Base-by-base conservation (phyloP, 352 stramenopile species). In the Phytopythium vexans region DNA sequence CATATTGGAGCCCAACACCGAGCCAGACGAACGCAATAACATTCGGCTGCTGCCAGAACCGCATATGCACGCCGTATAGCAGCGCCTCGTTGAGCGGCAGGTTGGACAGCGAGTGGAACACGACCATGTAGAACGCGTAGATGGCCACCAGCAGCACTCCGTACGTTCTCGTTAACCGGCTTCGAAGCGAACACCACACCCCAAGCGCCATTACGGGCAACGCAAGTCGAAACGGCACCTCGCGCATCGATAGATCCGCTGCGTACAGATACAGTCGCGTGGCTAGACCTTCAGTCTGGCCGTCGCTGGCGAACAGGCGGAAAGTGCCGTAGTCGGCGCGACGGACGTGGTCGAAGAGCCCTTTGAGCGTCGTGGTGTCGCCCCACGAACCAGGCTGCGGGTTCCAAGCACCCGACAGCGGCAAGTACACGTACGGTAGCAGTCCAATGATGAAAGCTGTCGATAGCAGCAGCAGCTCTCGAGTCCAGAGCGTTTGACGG, bases 41-140 rank as follows among this genome's bases (percentile, higher is more conserved):
- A 52, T 98, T 98, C 4, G 92, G 93, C 46, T 99, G 92, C 64
- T 97, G 92, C 88, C 88, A 97, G 54, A 97, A 97, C 35, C 89
- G 84, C 86, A 94, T 94, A 66, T 99, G 94, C 14, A 98, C 89
- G 1, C 91, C 96, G 54, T 93, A 98, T 14, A 97, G 77, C 12
- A 99, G 82, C 0, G 74, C 74, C 68, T 98, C 88, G 35, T 72
- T 82, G 21, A 99, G 74, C 35, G 94, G 94, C 12, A 99, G 66
- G 63, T 99, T 99, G 15, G 90, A 83, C 0, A 99, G 68, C 8
- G 86, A 76, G 69, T 98, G 94, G 65, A 98, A 99, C 6, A 97
- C 76, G 12, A 94, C n/a, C 56, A 98, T 72, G 64, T 99, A 98
- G 56, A 98, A 95, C 6, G 62, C 15, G 14, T 96, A 86, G 40